These are phyloP conservation scores for Pichia cephalocereana DNA, from an alignment of 805 yeast species.

Conservation along the genomic window DNA sequence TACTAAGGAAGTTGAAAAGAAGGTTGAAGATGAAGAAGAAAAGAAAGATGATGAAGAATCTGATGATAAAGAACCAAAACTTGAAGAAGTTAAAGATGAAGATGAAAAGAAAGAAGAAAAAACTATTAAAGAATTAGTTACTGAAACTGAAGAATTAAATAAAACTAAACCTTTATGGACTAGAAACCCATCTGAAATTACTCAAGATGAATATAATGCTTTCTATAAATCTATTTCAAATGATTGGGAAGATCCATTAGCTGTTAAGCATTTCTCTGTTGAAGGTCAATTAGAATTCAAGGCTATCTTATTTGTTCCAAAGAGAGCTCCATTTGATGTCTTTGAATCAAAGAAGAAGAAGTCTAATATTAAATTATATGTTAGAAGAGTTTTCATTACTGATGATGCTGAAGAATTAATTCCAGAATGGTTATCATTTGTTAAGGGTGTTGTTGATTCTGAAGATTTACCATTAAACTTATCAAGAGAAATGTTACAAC, in stretches of 20 bases:
- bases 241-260: slow-evolving; percentile 99
- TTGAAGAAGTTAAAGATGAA: slow-evolving; percentile 44
- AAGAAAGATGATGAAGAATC: slow-evolving; percentile 40
- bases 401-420: slow-evolving; percentile 99
- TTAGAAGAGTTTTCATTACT: slow-evolving; percentile 98
- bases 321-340: slow-evolving; percentile 98
- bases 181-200: slow-evolving; percentile 94
- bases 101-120: slow-evolving; percentile 65
- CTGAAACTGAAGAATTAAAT: slow-evolving; percentile 97
- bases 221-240: slow-evolving; percentile 98
- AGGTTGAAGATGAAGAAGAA: slow-evolving; percentile 69
- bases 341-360: slow-evolving; percentile 99
- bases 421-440: slow-evolving; percentile 97
- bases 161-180: slow-evolving; percentile 99
- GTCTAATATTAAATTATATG: slow-evolving; percentile 96
- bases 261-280: slow-evolving; percentile 98
- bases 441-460: slow-evolving; percentile 99
- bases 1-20: slow-evolving; percentile 98
- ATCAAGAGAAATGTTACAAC: slow-evolving; percentile 99
- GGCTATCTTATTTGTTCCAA: slow-evolving; percentile 95
- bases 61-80: slow-evolving; percentile 44
- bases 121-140: slow-evolving; percentile 85
- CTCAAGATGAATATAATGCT: slow-evolving; percentile 97
- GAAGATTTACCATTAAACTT: slow-evolving; percentile 99
- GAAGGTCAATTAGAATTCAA: slow-evolving; percentile 99